phyloP scores from a whole-genome alignment of 257 asterid species.

The Coffea canephora region DNA sequence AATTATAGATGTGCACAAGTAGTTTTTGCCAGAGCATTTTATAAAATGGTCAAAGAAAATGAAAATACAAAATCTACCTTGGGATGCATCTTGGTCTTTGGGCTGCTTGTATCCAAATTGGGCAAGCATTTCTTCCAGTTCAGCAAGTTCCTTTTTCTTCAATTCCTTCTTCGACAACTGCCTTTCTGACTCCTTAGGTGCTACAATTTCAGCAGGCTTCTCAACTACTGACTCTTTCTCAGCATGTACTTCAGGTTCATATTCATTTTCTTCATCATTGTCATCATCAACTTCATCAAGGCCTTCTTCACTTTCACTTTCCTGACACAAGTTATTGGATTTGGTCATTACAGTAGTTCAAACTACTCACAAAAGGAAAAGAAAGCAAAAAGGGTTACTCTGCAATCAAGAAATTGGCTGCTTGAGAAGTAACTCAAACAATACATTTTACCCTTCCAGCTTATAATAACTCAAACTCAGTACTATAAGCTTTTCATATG shows the following conservation, averaged over 20 bases:
- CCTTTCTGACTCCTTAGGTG: conserved; percentile 77
- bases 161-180: conserved; percentile 95
- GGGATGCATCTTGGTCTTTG: conserved; percentile 45
- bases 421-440: not conserved
- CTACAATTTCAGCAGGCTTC: conserved; percentile 48
- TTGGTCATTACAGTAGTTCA: not conserved
- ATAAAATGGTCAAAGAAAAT: not conserved
- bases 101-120: conserved; percentile 67
- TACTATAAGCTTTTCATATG: not conserved
- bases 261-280: conserved; percentile 75
- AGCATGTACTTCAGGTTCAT: conserved; percentile 55
- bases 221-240: conserved; percentile 41
- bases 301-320: conserved; percentile 45
- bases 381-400: not conserved
- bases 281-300: conserved; percentile 51
- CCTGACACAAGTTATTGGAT: conserved; percentile 26
- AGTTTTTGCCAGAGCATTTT: not conserved
- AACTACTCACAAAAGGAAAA: not conserved
- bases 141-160: conserved; percentile 95
- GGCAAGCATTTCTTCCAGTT: conserved; percentile 87
- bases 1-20: not conserved
- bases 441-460: not conserved
- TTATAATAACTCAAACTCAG: too few species aligned
- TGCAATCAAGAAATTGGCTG: not conserved
- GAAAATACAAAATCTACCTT: conserved; percentile 43